phyloP scores from a whole-genome alignment of 2,329 filamentous ascomycete genomes.

The Zasmidium citrigriseum region DNA sequence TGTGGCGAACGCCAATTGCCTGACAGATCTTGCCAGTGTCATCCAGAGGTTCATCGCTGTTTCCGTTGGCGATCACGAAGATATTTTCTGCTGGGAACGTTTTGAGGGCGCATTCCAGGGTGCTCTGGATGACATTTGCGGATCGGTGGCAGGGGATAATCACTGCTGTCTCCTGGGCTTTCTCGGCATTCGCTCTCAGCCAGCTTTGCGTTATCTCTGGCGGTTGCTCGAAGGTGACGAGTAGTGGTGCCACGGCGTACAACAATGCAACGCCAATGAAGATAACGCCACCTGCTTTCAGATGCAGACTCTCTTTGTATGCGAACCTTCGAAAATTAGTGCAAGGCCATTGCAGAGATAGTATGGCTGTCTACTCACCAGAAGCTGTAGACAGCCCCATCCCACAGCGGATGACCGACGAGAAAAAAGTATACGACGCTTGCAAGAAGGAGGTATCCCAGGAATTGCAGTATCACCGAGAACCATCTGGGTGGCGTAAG shows the following conservation, averaged over 20 bases:
- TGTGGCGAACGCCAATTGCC: constrained; percentile 48
- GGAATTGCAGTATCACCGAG: background rate
- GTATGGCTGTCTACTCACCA: background rate
- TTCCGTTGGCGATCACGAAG: constrained; percentile 53
- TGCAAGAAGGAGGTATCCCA: background rate
- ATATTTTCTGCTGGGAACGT: constrained; percentile 50
- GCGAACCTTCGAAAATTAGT: background rate
- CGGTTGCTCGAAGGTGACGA: constrained; percentile 10
- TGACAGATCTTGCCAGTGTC: constrained; percentile 50
- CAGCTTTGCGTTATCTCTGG: background rate
- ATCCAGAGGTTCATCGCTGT: constrained; percentile 49
- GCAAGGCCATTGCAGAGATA: no score
- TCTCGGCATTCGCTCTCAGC: background rate
- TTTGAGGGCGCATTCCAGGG: constrained; percentile 47
- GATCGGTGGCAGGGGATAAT: constrained; percentile 53
- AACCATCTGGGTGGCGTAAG: background rate
- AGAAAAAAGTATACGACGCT: constrained; percentile 1
- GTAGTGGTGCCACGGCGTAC: constrained; percentile 9
- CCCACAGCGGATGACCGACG: constrained; percentile 1
- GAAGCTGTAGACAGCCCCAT: constrained; percentile 1
- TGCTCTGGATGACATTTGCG: constrained; percentile 43
- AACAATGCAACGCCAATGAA: background rate
- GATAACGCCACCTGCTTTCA: background rate
- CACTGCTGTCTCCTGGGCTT: background rate
- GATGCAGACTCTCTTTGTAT: background rate